Evolutionary conservation across 495 filamentous ascomycete genomes (phyloP).

Genomic region (Barbatosphaeria neglecta): DNA sequence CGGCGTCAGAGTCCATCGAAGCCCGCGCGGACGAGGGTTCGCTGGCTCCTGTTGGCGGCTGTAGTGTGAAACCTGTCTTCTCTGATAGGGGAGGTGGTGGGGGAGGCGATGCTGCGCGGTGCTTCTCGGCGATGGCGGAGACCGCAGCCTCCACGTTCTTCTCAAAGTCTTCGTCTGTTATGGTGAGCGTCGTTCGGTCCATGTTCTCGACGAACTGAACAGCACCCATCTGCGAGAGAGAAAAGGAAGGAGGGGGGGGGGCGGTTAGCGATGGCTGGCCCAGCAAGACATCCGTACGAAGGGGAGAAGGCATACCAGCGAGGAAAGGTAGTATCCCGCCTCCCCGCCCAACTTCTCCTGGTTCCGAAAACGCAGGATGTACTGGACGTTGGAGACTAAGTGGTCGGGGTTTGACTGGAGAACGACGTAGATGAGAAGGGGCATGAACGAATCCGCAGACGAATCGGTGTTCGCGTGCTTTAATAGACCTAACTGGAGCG

Average conservation of each 20-base stretch:
- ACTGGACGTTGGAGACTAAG: slow-evolving; percentile 94
- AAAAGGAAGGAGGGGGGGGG: neutral
- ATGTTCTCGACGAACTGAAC: slow-evolving; percentile 95
- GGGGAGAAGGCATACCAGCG: slow-evolving; percentile 47
- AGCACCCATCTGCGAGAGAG: slow-evolving; percentile 63
- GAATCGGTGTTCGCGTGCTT: slow-evolving; percentile 87
- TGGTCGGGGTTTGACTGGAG: slow-evolving; percentile 89
- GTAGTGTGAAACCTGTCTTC: slow-evolving; percentile 47
- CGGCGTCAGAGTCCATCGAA: slow-evolving; percentile 33
- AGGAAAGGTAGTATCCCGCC: slow-evolving; percentile 95
- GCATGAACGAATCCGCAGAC: slow-evolving; percentile 92
- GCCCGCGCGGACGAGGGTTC: slow-evolving; percentile 18
- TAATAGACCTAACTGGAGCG: slow-evolving; percentile 67
- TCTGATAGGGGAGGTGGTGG: slow-evolving; percentile 40
- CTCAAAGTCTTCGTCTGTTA: slow-evolving; percentile 92
- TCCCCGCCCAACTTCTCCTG: slow-evolving; percentile 95
- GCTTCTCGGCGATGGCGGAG: slow-evolving; percentile 87
- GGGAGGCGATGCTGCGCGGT: slow-evolving; percentile 43
- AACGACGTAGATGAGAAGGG: slow-evolving; percentile 90
- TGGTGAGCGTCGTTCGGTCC: slow-evolving; percentile 85
- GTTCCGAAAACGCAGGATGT: slow-evolving; percentile 91
- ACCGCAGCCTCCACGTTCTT: slow-evolving; percentile 89
- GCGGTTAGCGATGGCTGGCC: too few species aligned
- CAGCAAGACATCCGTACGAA: neutral
- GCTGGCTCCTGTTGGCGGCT: slow-evolving; percentile 11